Percentiles rank a stretch among this genome's conserved stretches.
These are phyloP conservation scores for Cyberlindnera mrakii DNA, from an alignment of 805 yeast species.

Conservation along the genomic window DNA sequence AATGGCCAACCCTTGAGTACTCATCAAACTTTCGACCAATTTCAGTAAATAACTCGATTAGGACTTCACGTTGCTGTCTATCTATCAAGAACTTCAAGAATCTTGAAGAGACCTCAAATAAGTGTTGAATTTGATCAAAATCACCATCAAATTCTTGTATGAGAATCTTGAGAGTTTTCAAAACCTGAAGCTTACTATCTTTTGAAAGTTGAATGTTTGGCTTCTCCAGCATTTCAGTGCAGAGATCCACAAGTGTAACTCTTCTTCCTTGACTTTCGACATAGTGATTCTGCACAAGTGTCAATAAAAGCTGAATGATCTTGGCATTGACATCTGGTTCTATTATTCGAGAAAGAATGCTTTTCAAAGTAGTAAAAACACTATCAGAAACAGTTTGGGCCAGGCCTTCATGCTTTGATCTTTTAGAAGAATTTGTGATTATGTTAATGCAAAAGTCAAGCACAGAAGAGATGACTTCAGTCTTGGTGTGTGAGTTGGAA, in stretches of 20 bases:
- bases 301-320: slow-evolving; percentile 43
- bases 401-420: slow-evolving; percentile 40
- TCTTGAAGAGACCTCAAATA: slow-evolving; percentile 47
- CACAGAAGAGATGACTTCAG: slow-evolving; percentile 50
- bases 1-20: slow-evolving; percentile 38
- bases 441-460: slow-evolving; percentile 48
- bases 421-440: slow-evolving; percentile 33
- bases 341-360: slow-evolving; percentile 32
- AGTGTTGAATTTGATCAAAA: slow-evolving; percentile 41
- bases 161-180: slow-evolving; percentile 51
- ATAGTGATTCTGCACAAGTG: slow-evolving; percentile 52
- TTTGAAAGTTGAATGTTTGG: slow-evolving; percentile 46
- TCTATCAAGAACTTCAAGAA: slow-evolving; percentile 57
- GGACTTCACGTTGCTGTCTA: slow-evolving; percentile 50
- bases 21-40: slow-evolving; percentile 48
- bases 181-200: slow-evolving; percentile 48
- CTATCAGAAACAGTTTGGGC: slow-evolving; percentile 54
- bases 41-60: slow-evolving; percentile 53
- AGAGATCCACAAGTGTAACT: slow-evolving; percentile 45
- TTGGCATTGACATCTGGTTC: slow-evolving; percentile 42
- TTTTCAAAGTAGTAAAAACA: slow-evolving; percentile 46
- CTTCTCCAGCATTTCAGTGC: slow-evolving; percentile 55
- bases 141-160: slow-evolving; percentile 47
- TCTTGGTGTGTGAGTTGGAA: slow-evolving; percentile 54
- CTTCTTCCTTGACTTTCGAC: slow-evolving; percentile 51